phyloP scores from a whole-genome alignment of 257 asterid species.

The Jasminum sambac region DNA sequence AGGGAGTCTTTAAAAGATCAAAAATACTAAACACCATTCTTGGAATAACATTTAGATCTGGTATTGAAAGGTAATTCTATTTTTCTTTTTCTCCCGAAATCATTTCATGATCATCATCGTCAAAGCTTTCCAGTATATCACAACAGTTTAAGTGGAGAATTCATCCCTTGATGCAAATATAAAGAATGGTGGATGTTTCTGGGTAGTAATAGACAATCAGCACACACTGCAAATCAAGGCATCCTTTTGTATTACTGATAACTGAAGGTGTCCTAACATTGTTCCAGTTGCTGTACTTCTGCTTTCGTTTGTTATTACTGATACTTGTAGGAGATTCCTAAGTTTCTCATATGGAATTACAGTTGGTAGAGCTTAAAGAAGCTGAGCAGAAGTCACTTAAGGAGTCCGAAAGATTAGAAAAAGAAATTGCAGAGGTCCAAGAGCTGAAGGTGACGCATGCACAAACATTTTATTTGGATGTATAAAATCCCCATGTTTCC shows the following conservation, averaged over 20 bases:
- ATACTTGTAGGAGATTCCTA: constrained; percentile 20
- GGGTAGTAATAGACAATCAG: constrained; percentile 4
- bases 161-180: background rate
- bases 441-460: constrained; percentile 64
- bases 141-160: background rate
- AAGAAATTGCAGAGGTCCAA: constrained; percentile 84
- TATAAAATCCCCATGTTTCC: background rate
- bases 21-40: background rate
- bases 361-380: constrained; percentile 93
- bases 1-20: background rate
- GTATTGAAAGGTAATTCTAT: background rate
- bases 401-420: constrained; percentile 85
- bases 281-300: background rate
- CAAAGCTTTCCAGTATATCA: background rate
- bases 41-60: background rate
- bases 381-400: constrained; percentile 73
- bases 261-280: constrained; percentile 5
- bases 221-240: background rate
- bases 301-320: background rate
- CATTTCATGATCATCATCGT: constrained; percentile 8
- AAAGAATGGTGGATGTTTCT: background rate
- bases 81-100: background rate
- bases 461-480: background rate
- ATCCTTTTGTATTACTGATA: background rate
- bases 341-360: constrained; percentile 25